These are phyloP conservation scores for Fusarium circinatum DNA, from an alignment of 2,329 filamentous ascomycete genomes.

Conservation along the genomic window DNA sequence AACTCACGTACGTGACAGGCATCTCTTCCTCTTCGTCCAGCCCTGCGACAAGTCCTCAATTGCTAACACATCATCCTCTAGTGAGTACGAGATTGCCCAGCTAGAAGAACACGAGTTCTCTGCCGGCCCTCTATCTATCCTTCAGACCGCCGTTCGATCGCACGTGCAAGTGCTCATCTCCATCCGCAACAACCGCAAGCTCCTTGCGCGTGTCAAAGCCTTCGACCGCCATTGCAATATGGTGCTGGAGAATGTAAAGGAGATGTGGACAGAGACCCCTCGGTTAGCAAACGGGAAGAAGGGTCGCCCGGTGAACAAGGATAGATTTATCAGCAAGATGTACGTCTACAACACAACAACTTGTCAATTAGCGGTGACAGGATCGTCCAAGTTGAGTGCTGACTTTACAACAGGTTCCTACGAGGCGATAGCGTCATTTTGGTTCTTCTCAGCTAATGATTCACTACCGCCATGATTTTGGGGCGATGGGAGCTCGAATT, in stretches of 20 bases:
- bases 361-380: constrained; percentile 20
- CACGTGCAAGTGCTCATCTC: constrained; percentile 97
- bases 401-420: constrained; percentile 72
- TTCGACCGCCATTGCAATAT: constrained; percentile 99
- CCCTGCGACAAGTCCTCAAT: constrained; percentile 31
- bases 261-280: constrained; percentile 99
- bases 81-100: constrained; percentile 90
- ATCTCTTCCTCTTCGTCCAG: constrained; percentile 17
- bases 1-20: constrained; percentile 79
- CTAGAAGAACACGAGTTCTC: constrained; percentile 68
- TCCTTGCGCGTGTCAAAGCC: constrained; percentile 96
- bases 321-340: constrained; percentile 98
- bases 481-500: constrained; percentile 37
- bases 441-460: constrained; percentile 77
- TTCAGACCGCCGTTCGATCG: constrained; percentile 94
- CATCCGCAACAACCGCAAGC: constrained; percentile 97
- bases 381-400: constrained; percentile 16
- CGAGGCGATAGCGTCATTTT: constrained; percentile 89
- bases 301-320: constrained; percentile 93
- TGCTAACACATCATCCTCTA: constrained; percentile 50
- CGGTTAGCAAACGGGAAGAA: constrained; percentile 85
- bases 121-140: constrained; percentile 77
- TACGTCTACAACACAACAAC: constrained; percentile 55
- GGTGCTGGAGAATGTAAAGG: constrained; percentile 92
- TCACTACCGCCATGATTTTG: constrained; percentile 23